Percentiles rank a stretch among this genome's conserved stretches.
Conservation (phyloP, 129 eudicot genomes). For the Centaurea solstitialis region DNA sequence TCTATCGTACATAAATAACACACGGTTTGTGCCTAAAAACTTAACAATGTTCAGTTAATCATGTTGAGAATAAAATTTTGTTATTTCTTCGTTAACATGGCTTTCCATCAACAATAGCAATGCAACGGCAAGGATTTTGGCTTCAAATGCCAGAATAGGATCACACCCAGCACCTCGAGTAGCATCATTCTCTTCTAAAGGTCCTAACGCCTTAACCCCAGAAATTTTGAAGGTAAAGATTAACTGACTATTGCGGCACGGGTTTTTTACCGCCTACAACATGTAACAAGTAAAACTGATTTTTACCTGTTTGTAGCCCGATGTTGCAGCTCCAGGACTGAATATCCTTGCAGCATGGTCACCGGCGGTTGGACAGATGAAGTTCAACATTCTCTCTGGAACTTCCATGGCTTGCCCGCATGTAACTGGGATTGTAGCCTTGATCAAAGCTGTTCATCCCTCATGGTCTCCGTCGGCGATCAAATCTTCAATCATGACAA, state of each 20-base stretch:
- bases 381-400: conserved; percentile 68
- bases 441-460: conserved; percentile 79
- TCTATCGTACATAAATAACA: conserved; percentile 50
- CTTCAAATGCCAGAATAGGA: conserved; percentile 59
- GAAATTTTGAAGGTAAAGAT: conserved; percentile 75
- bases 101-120: conserved; percentile 38
- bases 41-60: not conserved
- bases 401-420: conserved; percentile 99
- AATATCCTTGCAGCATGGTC: conserved; percentile 94
- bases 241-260: not conserved
- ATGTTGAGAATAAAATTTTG: not conserved
- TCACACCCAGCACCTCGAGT: conserved; percentile 78
- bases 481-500: conserved; percentile 93
- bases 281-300: conserved; percentile 6
- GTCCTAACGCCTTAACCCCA: conserved; percentile 78
- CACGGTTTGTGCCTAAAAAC: conserved; percentile 49
- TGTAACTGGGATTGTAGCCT: conserved; percentile 76
- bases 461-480: conserved; percentile 91
- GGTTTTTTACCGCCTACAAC: not conserved
- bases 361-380: conserved; percentile 59
- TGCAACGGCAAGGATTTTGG: conserved; percentile 50
- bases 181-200: conserved; percentile 84
- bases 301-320: conserved; percentile 62
- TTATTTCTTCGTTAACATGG: conserved; percentile 2
- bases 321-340: conserved; percentile 84